A percentile compares a stretch with the other conserved stretches of the same genome.
These are phyloP conservation scores for Urtica urens DNA, from an alignment of 306 rosid species.

Conservation along the genomic window DNA sequence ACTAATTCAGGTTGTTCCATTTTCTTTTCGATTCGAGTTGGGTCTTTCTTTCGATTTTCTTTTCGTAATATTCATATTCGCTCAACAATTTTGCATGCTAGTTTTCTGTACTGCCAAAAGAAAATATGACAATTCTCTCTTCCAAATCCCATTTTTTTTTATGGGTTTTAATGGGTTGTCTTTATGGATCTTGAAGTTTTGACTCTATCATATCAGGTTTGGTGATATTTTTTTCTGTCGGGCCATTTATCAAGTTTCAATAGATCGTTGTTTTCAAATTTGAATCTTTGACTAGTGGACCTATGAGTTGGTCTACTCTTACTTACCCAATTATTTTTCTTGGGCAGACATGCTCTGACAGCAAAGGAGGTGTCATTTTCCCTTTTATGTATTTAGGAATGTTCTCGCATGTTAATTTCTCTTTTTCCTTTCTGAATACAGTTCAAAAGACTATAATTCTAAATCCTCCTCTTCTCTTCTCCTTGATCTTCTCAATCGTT, in stretches of 20 bases:
- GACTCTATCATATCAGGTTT: conserved; percentile 6
- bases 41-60: background rate
- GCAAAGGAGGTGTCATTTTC: background rate
- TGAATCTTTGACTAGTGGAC: conserved; percentile 11
- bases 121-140: background rate
- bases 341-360: conserved; percentile 20
- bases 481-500: conserved; percentile 29
- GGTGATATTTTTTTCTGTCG: background rate
- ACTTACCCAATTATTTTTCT: conserved; percentile 7
- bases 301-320: background rate
- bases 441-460: background rate
- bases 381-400: conserved; percentile 1
- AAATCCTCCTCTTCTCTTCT: conserved; percentile 10
- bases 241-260: background rate
- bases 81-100: background rate
- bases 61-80: background rate
- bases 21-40: background rate
- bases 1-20: background rate
- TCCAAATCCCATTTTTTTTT: conserved; percentile 4
- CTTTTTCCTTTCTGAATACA: background rate
- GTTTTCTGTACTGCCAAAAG: conserved; percentile 1
- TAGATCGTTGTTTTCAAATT: background rate
- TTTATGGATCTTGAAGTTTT: conserved; percentile 38
- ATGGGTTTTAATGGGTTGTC: conserved; percentile 3
- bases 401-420: background rate